Conservation (phyloP, 306 rosid genomes). For the Ziziphus jujuba region DNA sequence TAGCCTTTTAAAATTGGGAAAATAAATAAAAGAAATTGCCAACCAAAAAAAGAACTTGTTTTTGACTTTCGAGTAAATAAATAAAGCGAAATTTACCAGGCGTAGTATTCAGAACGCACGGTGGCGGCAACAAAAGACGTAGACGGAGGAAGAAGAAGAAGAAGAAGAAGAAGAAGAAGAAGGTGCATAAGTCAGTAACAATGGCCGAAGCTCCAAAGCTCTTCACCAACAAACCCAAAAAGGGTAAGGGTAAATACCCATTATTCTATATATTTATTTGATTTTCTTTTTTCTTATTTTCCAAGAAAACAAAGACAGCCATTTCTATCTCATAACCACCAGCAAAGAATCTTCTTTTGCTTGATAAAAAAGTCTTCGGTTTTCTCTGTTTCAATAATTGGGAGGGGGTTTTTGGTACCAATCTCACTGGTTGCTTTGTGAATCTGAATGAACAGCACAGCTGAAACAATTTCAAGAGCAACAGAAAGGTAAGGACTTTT, state of each 20-base stretch:
- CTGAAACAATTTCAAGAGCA: slow-evolving; percentile 58
- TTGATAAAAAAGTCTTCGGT: not conserved
- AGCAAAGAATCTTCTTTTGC: not conserved
- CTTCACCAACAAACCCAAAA: slow-evolving; percentile 63
- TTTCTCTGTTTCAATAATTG: slow-evolving; percentile 25
- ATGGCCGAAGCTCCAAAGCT: slow-evolving; percentile 73
- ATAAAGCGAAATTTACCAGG: too few relatives aligned
- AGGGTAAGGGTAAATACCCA: slow-evolving; percentile 63
- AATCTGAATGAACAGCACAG: slow-evolving; percentile 35
- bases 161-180: not conserved
- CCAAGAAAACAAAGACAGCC: not conserved
- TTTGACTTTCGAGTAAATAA: too few relatives aligned
- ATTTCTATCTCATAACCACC: not conserved
- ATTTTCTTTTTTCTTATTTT: not conserved
- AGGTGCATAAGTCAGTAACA: not conserved
- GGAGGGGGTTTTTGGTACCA: slow-evolving; percentile 13
- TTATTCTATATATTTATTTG: not conserved
- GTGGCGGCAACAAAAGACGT: too few relatives aligned
- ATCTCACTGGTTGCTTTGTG: not conserved
- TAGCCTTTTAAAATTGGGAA: too few relatives aligned
- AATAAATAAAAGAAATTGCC: too few relatives aligned
- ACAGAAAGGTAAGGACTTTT: slow-evolving; percentile 35
- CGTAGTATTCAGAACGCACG: too few relatives aligned
- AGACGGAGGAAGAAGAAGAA: not conserved
- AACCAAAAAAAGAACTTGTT: too few relatives aligned